Evolutionary conservation across 345 rosid genomes (phyloP), one percentile per base, ranked within the genome.

Genomic region (Luvunga scandens): DNA sequence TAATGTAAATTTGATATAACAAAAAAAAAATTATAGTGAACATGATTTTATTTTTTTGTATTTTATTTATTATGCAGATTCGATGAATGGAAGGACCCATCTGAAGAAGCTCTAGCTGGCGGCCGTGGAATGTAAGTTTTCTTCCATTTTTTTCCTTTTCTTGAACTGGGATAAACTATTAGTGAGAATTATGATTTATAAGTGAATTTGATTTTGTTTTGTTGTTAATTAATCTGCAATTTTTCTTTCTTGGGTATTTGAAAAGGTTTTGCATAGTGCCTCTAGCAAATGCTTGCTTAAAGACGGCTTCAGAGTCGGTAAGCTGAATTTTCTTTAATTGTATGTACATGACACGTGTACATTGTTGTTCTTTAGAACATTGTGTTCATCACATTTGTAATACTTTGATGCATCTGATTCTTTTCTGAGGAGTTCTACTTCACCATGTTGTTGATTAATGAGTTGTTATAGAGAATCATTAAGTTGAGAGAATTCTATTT

Each of bases 1-100:
- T 36, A 1, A 13, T 33, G 1, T 2, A 9, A 14, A 19, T 28
- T 31, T 27, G 31, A 28, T 7, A 28, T 25, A 9, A 2, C 50
- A 1, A 1, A 27, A 34, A 50, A 9, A 4, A 39, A 9, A 4
- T 1, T 5, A 55, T 30, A 22, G 5, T 22, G 19, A 27, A 10
- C 19, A 14, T 6, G 21, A 18, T 34, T 19, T 39, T 45, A 12
- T 28, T 30, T 57, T 25, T 0, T 57, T 5, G 28, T 12, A 19
- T 21, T 48, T 38, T 16, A 24, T 42, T 75, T 33, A 34, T 70
- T 69, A 67, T 66, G 6, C 75, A 91, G 92, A 65, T 72, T 86
- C 66, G 94, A 90, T 73, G 92, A 89, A 57, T 90, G 94, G 97
- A 92, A 81, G 75, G 86, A 92, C 72, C 97, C 94, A 36, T 86